Conservation (phyloP, 179 eudicot genomes). For the Corrigiola litoralis region DNA sequence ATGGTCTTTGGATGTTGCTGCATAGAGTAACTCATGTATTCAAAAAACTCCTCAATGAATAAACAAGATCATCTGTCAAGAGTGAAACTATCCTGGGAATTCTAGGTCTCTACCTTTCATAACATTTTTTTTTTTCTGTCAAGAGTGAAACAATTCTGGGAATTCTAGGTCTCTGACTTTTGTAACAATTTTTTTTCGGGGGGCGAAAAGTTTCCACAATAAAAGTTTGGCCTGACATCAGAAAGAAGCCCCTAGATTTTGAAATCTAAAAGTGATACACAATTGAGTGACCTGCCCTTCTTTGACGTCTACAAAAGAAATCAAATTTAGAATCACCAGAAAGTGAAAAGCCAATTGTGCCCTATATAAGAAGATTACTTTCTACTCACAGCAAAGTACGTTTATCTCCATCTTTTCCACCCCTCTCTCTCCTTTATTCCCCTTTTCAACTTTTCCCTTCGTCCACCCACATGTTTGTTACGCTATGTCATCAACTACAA, state of each 20-base stretch:
- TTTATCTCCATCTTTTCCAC: neutral
- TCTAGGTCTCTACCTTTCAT: neutral
- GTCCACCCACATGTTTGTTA: neutral
- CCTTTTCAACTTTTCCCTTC: neutral
- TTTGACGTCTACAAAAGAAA: neutral
- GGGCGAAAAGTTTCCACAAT: neutral
- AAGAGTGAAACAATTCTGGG: neutral
- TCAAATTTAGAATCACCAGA: neutral
- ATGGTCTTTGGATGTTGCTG: slow-evolving; percentile 74
- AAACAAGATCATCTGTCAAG: neutral
- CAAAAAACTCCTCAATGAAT: neutral
- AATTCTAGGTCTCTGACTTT: no score
- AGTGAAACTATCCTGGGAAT: neutral
- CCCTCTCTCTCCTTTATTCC: neutral
- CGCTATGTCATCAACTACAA: no score
- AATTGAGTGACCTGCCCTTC: neutral
- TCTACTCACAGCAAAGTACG: no score
- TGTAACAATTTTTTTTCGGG: neutral
- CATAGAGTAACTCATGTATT: slow-evolving; percentile 20
- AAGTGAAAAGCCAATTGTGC: neutral
- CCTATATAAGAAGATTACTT: no score
- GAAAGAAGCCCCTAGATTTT: neutral
- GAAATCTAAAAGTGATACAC: neutral
- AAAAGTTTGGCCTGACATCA: neutral
- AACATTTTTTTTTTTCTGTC: no score